Conservation (phyloP, 192 early-diverging fungal genomes). For the Linnemannia zychae region DNA sequence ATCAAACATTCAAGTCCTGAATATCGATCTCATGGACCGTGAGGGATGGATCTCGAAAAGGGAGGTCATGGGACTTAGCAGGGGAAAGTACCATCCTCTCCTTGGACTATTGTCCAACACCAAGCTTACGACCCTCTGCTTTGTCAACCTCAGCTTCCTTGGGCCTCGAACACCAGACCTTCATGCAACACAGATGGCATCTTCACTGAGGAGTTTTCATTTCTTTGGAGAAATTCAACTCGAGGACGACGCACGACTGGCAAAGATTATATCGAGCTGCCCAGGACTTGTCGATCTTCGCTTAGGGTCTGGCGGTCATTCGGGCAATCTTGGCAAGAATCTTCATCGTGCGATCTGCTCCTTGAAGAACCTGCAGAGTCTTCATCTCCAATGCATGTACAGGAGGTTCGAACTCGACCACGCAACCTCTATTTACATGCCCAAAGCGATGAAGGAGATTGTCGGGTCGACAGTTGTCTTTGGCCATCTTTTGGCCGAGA, state of each 20-base stretch:
- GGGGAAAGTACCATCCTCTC: slow-evolving; percentile 24
- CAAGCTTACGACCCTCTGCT: background rate
- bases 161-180: background rate
- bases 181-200: background rate
- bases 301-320: background rate
- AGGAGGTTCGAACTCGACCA: background rate
- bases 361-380: background rate
- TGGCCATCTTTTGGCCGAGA: background rate
- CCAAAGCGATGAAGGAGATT: background rate
- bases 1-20: slow-evolving; percentile 2
- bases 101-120: background rate
- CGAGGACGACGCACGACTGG: background rate
- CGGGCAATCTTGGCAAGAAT: background rate
- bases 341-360: background rate
- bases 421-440: background rate
- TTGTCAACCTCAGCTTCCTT: background rate
- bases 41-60: background rate
- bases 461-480: background rate
- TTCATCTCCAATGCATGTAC: background rate
- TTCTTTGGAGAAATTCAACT: background rate
- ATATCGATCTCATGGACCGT: slow-evolving; percentile 7
- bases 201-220: background rate
- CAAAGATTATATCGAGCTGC: background rate
- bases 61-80: slow-evolving; percentile 1
- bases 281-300: background rate